Percentiles rank a stretch among this genome's conserved stretches.
phyloP scores from a whole-genome alignment of 352 stramenopile genomes.

The Globisporangium sylvaticum region DNA sequence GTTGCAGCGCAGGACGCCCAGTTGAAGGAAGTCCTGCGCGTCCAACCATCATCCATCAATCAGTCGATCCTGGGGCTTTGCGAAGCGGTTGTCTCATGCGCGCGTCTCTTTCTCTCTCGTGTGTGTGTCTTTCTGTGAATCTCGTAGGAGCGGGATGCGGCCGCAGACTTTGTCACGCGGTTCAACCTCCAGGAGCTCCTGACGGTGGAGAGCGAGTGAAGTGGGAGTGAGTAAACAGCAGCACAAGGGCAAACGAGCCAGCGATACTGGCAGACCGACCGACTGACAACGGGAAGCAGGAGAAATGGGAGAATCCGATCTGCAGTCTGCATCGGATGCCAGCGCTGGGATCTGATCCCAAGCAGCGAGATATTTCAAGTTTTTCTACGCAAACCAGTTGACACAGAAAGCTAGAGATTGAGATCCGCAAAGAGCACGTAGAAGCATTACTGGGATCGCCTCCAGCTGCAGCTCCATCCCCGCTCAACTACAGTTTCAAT shows the following conservation, averaged over 20 bases:
- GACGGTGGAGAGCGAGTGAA: constrained; percentile 25
- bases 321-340: neutral
- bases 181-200: constrained; percentile 73
- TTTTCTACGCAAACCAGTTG: neutral
- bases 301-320: constrained; percentile 4
- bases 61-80: neutral
- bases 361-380: neutral
- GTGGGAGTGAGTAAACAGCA: neutral
- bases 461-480: neutral
- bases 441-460: neutral
- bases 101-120: too few species aligned
- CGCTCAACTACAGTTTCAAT: too few species aligned
- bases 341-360: neutral
- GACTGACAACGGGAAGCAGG: neutral
- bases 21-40: too few species aligned
- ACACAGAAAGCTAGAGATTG: neutral
- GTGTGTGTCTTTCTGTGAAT: neutral
- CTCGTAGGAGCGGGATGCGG: constrained; percentile 37
- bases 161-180: constrained; percentile 58
- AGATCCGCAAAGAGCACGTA: neutral
- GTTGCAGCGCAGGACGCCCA: constrained; percentile 3
- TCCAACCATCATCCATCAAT: constrained; percentile 10
- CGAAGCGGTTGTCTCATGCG: constrained; percentile 10
- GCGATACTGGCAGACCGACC: neutral
- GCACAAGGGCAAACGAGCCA: neutral